Base-by-base conservation (phyloP, 2,329 filamentous ascomycete species). In the Beauveria bassiana region DNA sequence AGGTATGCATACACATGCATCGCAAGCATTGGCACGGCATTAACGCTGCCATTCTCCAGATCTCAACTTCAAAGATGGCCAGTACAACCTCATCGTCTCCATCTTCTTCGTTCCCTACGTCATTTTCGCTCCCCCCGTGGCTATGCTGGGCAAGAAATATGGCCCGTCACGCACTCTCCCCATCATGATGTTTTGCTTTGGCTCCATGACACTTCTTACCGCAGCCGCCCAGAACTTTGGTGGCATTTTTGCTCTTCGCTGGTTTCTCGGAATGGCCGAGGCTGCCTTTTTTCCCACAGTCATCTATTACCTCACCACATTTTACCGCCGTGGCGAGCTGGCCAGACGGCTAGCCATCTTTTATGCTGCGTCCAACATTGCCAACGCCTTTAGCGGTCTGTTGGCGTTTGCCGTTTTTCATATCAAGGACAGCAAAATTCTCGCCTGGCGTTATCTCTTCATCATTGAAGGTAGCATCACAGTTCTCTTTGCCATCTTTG, bases 71-170 rank as follows among this genome's bases (percentile, higher is more conserved):
- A 80, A 81, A 59, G 62, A 69, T 3, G 80, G 84, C 67, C 81
- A 90, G 71, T 90, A 91, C 76, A 91, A 90, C 72, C 81, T 86
- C 51, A 79, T 90, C 52, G 73, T 92, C 46, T 83, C 80, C 65
- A 85, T 92, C 65, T 92, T 92, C 77, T 92, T 89, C 72, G 78
- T 91, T 6, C 89, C 89, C 0, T 91, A 88, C 70, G 88, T 91
- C 58, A 69, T 91, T 46, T 87, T 86, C 58, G 88, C 87, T 0
- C 87, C 86, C 0, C 71, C 75, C 9, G 65, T 77, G 1, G 74
- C 74, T 50, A 86, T 91, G 72, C 71, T 89, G 12, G 87, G 87
- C 64, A 92, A 91, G 75, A 86, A 84, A 65, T 89, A 81, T 68
- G 87, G 88, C 0, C 85, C 89, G 0, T 81, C 83, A 56, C 77